A percentile compares a stretch with the other conserved stretches of the same genome.
These are phyloP conservation scores for Chara braunii DNA, from an alignment of 139 green algal species.

Conservation along the genomic window DNA sequence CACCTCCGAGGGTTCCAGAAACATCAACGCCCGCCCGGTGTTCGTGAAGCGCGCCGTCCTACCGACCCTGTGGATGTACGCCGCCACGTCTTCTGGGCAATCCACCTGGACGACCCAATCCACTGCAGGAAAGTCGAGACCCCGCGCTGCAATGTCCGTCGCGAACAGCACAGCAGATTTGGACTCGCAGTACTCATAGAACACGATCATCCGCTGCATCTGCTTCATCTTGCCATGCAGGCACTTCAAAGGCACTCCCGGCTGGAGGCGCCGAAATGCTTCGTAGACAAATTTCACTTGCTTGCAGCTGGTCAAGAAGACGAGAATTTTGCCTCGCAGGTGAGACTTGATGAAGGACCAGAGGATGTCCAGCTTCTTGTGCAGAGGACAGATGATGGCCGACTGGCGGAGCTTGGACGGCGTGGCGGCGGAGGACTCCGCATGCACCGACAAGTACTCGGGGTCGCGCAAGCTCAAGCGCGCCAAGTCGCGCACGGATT, in stretches of 20 bases:
- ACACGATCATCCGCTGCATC: constrained; percentile 64
- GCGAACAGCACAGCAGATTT: constrained; percentile 75
- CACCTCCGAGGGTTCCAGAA: constrained; percentile 27
- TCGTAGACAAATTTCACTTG: constrained; percentile 92
- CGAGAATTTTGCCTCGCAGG: constrained; percentile 69
- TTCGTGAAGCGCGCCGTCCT: constrained; percentile 68
- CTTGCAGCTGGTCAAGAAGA: constrained; percentile 96
- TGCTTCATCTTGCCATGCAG: constrained; percentile 96
- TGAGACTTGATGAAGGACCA: constrained; percentile 94
- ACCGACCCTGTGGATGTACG: constrained; percentile 92
- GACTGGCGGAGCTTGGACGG: constrained; percentile 81
- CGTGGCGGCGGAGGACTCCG: constrained; percentile 70
- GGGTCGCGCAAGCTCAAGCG: constrained; percentile 66
- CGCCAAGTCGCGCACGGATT: constrained; percentile 64
- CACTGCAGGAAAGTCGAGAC: constrained; percentile 83
- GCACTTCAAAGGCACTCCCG: constrained; percentile 72
- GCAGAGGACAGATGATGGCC: constrained; percentile 59
- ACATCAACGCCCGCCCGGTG: constrained; percentile 52
- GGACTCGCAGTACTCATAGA: constrained; percentile 41
- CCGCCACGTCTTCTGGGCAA: constrained; percentile 82
- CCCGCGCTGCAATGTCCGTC: constrained; percentile 81
- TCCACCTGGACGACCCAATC: constrained; percentile 87
- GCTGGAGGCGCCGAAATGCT: constrained; percentile 78
- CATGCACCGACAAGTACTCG: constrained; percentile 87
- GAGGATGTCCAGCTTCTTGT: constrained; percentile 83